phyloP scores from a whole-genome alignment of 441 rosid species.

The Corymbia citriodora region DNA sequence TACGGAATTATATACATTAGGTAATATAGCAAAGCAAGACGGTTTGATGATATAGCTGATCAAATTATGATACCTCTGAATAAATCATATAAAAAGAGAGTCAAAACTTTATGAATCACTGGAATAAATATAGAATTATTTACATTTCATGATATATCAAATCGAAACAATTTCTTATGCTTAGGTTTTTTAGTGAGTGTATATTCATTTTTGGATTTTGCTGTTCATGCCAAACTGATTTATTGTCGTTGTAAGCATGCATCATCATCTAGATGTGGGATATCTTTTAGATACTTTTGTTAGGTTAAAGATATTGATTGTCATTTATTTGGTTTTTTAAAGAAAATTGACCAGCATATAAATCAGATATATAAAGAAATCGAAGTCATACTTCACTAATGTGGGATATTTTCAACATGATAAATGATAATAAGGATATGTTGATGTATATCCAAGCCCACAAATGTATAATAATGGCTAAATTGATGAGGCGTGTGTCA shows the following conservation, averaged over 20 bases:
- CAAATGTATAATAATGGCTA: too few species aligned
- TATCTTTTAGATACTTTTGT: not conserved
- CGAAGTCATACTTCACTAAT: too few species aligned
- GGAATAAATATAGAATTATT: not conserved
- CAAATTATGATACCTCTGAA: not conserved
- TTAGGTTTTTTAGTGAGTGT: accelerated
- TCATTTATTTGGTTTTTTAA: too few species aligned
- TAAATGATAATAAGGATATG: too few species aligned
- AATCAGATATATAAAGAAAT: too few species aligned
- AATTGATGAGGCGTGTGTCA: not conserved
- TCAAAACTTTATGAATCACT: not conserved
- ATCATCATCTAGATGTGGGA: not conserved
- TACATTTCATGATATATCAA: not conserved
- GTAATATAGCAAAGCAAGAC: accelerated
- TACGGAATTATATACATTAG: too few species aligned
- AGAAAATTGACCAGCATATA: too few species aligned
- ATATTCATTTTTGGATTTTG: not conserved
- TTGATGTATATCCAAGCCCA: too few species aligned
- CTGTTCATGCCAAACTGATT: not conserved
- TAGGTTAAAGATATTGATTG: not conserved
- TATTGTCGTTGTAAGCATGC: not conserved
- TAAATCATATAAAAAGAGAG: not conserved
- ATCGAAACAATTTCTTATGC: not conserved
- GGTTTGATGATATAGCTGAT: not conserved
- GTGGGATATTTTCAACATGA: too few species aligned